Conservation (phyloP, 1,139 yeast species). For the Kodamaea sp. region DNA sequence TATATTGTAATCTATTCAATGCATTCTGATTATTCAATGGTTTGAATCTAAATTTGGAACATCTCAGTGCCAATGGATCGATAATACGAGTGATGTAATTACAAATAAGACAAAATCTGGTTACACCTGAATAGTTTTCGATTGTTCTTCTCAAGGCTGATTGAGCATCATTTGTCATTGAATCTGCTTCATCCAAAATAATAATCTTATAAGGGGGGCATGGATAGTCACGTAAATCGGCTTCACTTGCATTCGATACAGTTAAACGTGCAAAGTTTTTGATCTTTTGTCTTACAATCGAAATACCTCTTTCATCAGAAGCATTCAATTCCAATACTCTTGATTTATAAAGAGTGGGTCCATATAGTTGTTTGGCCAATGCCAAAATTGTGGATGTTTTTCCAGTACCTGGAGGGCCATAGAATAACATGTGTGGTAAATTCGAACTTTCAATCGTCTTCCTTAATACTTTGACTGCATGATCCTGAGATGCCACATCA, state of each 20-base stretch:
- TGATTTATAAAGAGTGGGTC: slow-evolving; percentile 61
- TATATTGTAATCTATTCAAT: slow-evolving; percentile 56
- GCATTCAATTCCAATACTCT: slow-evolving; percentile 92
- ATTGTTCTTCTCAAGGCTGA: slow-evolving; percentile 92
- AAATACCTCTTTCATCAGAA: slow-evolving; percentile 93
- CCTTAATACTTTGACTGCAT: slow-evolving; percentile 81
- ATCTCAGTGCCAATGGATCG: slow-evolving; percentile 93
- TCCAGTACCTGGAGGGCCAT: slow-evolving; percentile 98
- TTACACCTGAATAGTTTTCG: slow-evolving; percentile 90
- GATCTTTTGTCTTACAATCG: slow-evolving; percentile 88
- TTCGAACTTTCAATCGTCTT: slow-evolving; percentile 77
- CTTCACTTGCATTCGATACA: slow-evolving; percentile 73
- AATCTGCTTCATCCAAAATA: slow-evolving; percentile 92
- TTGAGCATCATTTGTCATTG: slow-evolving; percentile 98
- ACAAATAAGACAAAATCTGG: slow-evolving; percentile 91
- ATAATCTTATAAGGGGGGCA: slow-evolving; percentile 92
- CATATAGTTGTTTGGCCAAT: slow-evolving; percentile 78
- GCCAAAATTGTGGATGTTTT: slow-evolving; percentile 92
- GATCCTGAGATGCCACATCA: slow-evolving; percentile 90
- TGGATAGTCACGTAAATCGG: slow-evolving; percentile 70
- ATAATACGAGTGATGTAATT: slow-evolving; percentile 94
- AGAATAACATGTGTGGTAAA: slow-evolving; percentile 91
- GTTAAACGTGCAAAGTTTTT: slow-evolving; percentile 88
- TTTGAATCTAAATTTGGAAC: slow-evolving; percentile 90
- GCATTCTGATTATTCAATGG: slow-evolving; percentile 73